Base-by-base conservation (phyloP, 345 rosid species). In the Aegle marmelos region DNA sequence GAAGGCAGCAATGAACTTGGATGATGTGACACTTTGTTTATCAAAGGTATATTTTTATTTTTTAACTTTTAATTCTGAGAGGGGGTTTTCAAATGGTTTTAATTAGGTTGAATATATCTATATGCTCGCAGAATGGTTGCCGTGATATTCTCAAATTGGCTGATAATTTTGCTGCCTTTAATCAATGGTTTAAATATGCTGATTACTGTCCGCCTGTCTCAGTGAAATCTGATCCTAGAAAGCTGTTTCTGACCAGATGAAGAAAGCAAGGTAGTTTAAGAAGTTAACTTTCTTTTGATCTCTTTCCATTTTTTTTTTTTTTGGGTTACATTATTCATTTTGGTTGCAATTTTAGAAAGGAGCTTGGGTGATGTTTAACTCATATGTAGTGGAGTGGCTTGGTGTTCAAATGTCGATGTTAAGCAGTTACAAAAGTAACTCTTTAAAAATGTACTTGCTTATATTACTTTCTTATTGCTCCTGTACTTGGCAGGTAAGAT, bases 1-100 rank as follows among this genome's bases (percentile, higher is more conserved):
- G 86, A 94, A 89, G 84, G 99, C 94, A 75, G 83, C 77, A 63
- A 97, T 92, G 72, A 88, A 91, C 89, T 86, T 96, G 88, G 97
- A 96, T 70, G 97, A 94, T 83, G 98, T 96, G 88, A 96, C 91
- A 37, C 88, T 96, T 21, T 91, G 97, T 83, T 85, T 96, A 85
- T 88, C 99, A 68, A 96, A 93, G 99, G 98, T 96, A 81, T 68
- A 58, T 72, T 62, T 41, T 73, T 36, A 65, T 68, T 68, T 48
- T 81, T 79, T 67, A 45, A 58, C 39, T 39, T 78, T 76, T 70
- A 77, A 30, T 28, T 74, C 27, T 45, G 19, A 69, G 72, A 56
- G 80, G 34, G 53, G 61, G 73, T 69, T 72, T 68, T 63, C 79
- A 6, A 25, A 61, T 77, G 82, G 70, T 79, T 59, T 73, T 81